These are phyloP conservation scores for Tolypocladium tundrense DNA, from an alignment of 2,329 filamentous ascomycete genomes.

Conservation along the genomic window DNA sequence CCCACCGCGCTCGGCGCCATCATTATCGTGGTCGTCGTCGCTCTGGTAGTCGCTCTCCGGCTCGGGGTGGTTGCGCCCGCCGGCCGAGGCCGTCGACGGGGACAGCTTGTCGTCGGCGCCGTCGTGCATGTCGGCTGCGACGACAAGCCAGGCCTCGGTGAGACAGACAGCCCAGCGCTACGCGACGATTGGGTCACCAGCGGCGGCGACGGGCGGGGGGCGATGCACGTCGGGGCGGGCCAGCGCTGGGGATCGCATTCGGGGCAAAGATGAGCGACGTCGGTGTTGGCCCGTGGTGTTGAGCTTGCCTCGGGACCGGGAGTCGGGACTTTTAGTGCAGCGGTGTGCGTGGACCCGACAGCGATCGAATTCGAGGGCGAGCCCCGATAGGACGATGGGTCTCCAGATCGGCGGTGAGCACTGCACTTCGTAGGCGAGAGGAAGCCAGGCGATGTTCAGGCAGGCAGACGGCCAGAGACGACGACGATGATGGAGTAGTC, in stretches of 20 bases:
- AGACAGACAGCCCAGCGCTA: background rate
- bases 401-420: background rate
- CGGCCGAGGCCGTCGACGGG: slow-evolving; percentile 15
- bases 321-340: background rate
- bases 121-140: slow-evolving; percentile 11
- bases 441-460: background rate
- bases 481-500: background rate
- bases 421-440: background rate
- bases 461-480: background rate
- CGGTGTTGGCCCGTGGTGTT: background rate
- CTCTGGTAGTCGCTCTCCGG: slow-evolving; percentile 42
- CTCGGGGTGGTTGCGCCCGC: slow-evolving; percentile 22
- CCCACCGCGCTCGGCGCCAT: slow-evolving; percentile 20
- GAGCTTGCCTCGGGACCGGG: background rate
- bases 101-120: slow-evolving; percentile 10
- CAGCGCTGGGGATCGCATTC: slow-evolving; percentile 1
- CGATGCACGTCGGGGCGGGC: background rate
- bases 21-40: slow-evolving; percentile 34
- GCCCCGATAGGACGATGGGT: background rate
- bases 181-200: slow-evolving; percentile 1
- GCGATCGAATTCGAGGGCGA: background rate
- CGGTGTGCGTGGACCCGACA: background rate
- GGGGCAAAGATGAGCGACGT: slow-evolving; percentile 7
- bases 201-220: slow-evolving; percentile 1
- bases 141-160: background rate